Evolutionary conservation across 176 grass and related monocot species (phyloP), one percentile per base, ranked within the genome.

Genomic region (Pharus latifolius): DNA sequence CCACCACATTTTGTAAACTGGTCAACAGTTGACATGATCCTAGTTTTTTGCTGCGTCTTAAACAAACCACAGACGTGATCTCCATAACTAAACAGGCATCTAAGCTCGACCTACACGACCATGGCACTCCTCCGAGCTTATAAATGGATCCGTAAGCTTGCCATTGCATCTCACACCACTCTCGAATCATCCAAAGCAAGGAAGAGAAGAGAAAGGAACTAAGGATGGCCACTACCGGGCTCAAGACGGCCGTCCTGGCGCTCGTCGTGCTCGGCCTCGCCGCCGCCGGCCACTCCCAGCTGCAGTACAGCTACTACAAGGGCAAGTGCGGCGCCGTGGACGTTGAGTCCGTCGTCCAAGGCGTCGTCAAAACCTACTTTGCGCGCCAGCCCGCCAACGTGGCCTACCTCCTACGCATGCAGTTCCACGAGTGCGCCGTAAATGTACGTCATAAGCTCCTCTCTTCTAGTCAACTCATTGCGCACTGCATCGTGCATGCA

Each of bases 381-480:
- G 2, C 6, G 0, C 53, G 23, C 9, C 60, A 87, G 29, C 0
- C 8, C 42, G 10, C 44, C 18, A 10, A 83, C 70, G 64, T 74
- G 19, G 56, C 80, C 17, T 54, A 62, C 75, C 68, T 90, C 25
- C 82, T 90, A 0, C 87, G 87, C 56, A 49, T 88, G 48, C 75
- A 76, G 49, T 88, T 88, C 80, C 85, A 88, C 27, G 80, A 88
- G 33, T 83, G 85, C 70, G 80, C 9, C 41, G 45, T 88, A 54
- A 70, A 65, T 15, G 78, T 77, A 53, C 29, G 72, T 25, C 35
- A 38, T 38, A 38, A 4, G 35, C 35, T 9, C 4, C 35, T 38
- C 6, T 38, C 8, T 9, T 38, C 35, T 38, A n/a, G 35, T 38
- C 35, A 38, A 10, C 43, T 29, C 9, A 10, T 10, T 10, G 5